phyloP scores from a whole-genome alignment of 805 yeast species.

The Martiniozyma abietophila region DNA sequence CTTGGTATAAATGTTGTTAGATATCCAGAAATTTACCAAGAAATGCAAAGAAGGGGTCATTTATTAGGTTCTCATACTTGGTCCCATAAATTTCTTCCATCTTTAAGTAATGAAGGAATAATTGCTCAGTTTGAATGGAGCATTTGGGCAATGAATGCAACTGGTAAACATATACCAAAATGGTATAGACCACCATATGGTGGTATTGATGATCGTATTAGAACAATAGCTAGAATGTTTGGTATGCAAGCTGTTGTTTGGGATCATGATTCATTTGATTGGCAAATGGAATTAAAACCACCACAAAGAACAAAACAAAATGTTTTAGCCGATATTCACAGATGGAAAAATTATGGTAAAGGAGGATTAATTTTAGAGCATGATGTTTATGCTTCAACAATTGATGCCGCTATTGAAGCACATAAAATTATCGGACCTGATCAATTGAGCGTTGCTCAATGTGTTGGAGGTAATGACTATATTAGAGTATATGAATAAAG shows the following conservation, averaged over 20 bases:
- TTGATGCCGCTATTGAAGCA: constrained; percentile 56
- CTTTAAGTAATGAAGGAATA: constrained; percentile 67
- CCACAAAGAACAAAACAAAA: constrained; percentile 36
- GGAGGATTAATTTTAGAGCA: constrained; percentile 80
- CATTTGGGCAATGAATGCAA: constrained; percentile 96
- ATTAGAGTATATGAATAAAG: constrained; percentile 31
- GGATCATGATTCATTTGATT: constrained; percentile 89
- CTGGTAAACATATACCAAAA: constrained; percentile 76
- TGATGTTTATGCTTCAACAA: constrained; percentile 62
- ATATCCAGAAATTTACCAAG: constrained; percentile 62
- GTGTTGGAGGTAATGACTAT: constrained; percentile 61
- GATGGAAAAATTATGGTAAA: constrained; percentile 35
- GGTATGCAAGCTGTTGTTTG: constrained; percentile 85
- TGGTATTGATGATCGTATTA: constrained; percentile 79
- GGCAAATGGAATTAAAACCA: constrained; percentile 57
- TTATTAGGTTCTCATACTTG: constrained; percentile 84
- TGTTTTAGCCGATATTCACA: constrained; percentile 45
- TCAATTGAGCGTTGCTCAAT: constrained; percentile 72
- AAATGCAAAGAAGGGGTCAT: constrained; percentile 56
- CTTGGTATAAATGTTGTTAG: constrained; percentile 74
- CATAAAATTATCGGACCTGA: constrained; percentile 43
- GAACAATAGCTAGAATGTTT: constrained; percentile 70
- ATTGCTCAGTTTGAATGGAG: constrained; percentile 92
- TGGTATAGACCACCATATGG: constrained; percentile 98
- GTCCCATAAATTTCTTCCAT: constrained; percentile 82